phyloP scores from a whole-genome alignment of 257 asterid genomes.

The Capsicum chinense region DNA sequence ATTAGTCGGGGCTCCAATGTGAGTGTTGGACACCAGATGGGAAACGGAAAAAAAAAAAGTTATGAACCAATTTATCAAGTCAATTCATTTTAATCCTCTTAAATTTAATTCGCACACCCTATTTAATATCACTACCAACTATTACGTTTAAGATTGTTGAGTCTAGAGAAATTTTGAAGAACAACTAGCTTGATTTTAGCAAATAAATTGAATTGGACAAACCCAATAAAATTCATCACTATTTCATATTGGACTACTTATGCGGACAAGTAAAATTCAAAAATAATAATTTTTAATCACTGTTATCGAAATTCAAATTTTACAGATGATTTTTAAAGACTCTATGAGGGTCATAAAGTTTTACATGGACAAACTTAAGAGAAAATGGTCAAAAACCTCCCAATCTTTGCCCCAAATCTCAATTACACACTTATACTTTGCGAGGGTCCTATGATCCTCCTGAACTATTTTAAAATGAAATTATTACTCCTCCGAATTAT shows the following conservation, averaged over 20 bases:
- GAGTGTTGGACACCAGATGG: no score
- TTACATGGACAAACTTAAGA: not conserved
- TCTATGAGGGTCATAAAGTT: not conserved
- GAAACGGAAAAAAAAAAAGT: no score
- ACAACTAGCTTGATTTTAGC: no score
- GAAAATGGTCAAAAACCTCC: no score
- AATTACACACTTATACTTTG: no score
- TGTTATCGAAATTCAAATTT: not conserved
- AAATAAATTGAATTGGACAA: not conserved
- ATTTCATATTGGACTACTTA: not conserved
- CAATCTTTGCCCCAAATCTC: no score
- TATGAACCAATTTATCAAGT: not conserved
- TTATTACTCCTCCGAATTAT: no score
- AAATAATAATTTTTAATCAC: not conserved
- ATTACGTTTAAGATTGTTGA: not conserved
- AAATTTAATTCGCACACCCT: not conserved
- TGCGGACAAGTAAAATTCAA: not conserved
- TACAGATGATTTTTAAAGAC: not conserved
- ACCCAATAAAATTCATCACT: not conserved
- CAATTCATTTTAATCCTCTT: not conserved
- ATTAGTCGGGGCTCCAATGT: no score
- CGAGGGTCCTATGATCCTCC: no score
- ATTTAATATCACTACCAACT: no score
- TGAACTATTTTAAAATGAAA: no score
- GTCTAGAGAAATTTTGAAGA: no score